Evolutionary conservation across 495 filamentous ascomycete species (phyloP).

Genomic region (Talaromyces liani): DNA sequence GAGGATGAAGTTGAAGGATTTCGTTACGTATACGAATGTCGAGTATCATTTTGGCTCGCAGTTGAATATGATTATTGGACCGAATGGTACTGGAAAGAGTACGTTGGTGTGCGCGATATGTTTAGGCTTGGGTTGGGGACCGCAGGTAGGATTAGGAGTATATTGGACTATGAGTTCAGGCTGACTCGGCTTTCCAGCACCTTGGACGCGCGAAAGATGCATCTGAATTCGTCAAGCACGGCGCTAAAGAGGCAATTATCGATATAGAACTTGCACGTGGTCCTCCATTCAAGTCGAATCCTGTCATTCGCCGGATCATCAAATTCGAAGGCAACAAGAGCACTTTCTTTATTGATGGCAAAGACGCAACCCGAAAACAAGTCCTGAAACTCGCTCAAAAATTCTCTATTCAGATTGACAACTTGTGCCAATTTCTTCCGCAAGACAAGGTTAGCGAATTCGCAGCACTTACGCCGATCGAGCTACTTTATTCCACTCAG

Average conservation of each 20-base stretch:
- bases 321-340: slow-evolving; percentile 73
- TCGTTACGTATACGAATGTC: slow-evolving; percentile 89
- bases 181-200: slow-evolving; percentile 35
- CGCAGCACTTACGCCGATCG: slow-evolving; percentile 72
- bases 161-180: neutral
- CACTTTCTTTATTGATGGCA: slow-evolving; percentile 63
- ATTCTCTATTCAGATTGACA: slow-evolving; percentile 90
- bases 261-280: slow-evolving; percentile 77
- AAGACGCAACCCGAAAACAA: slow-evolving; percentile 43
- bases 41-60: slow-evolving; percentile 87
- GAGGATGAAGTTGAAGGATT: slow-evolving; percentile 78
- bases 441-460: slow-evolving; percentile 97
- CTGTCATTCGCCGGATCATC: slow-evolving; percentile 67
- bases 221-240: slow-evolving; percentile 91
- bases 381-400: slow-evolving; percentile 57
- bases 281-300: slow-evolving; percentile 47
- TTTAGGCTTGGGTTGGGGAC: slow-evolving; percentile 78
- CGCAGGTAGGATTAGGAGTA: slow-evolving; percentile 43
- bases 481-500: slow-evolving; percentile 79
- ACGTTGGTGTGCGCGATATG: slow-evolving; percentile 97
- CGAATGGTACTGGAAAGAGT: slow-evolving; percentile 96
- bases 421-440: slow-evolving; percentile 94
- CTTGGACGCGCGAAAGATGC: slow-evolving; percentile 81
- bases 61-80: slow-evolving; percentile 97
- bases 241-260: slow-evolving; percentile 64